Percentiles rank a stretch among this genome's conserved stretches.
Conservation (phyloP, 768 basidiomycete species). For the Amanita polypyramis region DNA sequence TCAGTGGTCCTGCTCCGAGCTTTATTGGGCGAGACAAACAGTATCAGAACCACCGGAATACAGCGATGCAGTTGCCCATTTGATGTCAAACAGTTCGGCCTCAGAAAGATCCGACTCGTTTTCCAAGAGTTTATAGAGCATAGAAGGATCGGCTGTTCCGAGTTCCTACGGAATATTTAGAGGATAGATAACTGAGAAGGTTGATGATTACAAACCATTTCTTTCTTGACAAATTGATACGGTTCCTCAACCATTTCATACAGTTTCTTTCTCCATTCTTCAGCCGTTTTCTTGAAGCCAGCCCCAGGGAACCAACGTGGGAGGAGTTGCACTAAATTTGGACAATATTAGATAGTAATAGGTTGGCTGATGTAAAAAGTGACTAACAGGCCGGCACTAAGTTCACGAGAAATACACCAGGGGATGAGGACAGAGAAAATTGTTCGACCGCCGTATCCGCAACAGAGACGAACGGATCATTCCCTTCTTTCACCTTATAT, state of each 20-base stretch:
- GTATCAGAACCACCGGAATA: constrained; percentile 36
- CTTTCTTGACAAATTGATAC: constrained; percentile 20
- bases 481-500: constrained; percentile 16
- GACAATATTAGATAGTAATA: background rate
- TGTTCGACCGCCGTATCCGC: constrained; percentile 15
- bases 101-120: constrained; percentile 16
- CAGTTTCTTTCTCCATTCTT: constrained; percentile 21
- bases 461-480: constrained; percentile 22
- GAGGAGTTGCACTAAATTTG: constrained; percentile 25
- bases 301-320: constrained; percentile 39
- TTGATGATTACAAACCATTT: constrained; percentile 17
- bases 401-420: constrained; percentile 23
- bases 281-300: constrained; percentile 31
- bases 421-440: constrained; percentile 15
- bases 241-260: constrained; percentile 25
- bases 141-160: constrained; percentile 24
- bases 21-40: constrained; percentile 1
- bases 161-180: constrained; percentile 11
- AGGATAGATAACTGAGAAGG: background rate
- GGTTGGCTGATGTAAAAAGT: background rate
- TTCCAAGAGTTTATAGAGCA: constrained; percentile 23
- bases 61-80: constrained; percentile 36
- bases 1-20: background rate
- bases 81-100: constrained; percentile 27
- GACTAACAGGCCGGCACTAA: constrained; percentile 11